A percentile compares a stretch with the other conserved stretches of the same genome.
These are phyloP conservation scores for Colletotrichum sublineola DNA, from an alignment of 2,329 filamentous ascomycete species.

Conservation along the genomic window DNA sequence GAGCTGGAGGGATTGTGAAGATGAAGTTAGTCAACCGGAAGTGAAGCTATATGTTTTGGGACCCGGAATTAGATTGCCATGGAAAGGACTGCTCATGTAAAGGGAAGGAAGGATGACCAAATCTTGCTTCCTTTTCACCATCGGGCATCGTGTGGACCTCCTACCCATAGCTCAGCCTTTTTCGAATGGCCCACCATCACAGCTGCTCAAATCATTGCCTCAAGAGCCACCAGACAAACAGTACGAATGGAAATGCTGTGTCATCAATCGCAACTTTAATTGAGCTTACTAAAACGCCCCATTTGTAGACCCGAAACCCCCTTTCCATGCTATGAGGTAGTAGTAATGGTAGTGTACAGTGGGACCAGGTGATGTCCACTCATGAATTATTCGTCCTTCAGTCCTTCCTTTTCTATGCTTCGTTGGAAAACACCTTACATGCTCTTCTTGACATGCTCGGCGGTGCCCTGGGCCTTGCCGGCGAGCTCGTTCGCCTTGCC, in stretches of 20 bases:
- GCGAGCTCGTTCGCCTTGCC: slow-evolving; percentile 53
- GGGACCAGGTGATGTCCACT: not conserved
- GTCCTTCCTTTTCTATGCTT: not conserved
- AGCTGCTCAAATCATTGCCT: not conserved
- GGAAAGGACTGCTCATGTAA: not conserved
- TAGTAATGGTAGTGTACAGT: slow-evolving; percentile 29
- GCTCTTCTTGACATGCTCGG: slow-evolving; percentile 56
- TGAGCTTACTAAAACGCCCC: slow-evolving; percentile 15
- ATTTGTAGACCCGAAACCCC: slow-evolving; percentile 10
- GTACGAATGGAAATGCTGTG: not conserved
- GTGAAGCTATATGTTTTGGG: rapidly evolving
- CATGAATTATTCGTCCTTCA: not conserved
- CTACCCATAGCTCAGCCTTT: not conserved
- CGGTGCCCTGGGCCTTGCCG: slow-evolving; percentile 58
- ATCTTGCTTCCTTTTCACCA: not conserved
- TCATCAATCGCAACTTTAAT: slow-evolving; percentile 17
- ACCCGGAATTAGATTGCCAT: not conserved
- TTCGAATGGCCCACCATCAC: not conserved
- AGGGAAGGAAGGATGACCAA: not conserved
- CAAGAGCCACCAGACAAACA: rapidly evolving
- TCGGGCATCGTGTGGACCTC: not conserved
- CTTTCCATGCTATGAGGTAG: slow-evolving; percentile 25
- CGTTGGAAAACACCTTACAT: slow-evolving; percentile 38
- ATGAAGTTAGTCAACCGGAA: not conserved
- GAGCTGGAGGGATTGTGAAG: not conserved